Conservation (phyloP, 1,284 basidiomycete species). For the Trichosporon sp. region DNA sequence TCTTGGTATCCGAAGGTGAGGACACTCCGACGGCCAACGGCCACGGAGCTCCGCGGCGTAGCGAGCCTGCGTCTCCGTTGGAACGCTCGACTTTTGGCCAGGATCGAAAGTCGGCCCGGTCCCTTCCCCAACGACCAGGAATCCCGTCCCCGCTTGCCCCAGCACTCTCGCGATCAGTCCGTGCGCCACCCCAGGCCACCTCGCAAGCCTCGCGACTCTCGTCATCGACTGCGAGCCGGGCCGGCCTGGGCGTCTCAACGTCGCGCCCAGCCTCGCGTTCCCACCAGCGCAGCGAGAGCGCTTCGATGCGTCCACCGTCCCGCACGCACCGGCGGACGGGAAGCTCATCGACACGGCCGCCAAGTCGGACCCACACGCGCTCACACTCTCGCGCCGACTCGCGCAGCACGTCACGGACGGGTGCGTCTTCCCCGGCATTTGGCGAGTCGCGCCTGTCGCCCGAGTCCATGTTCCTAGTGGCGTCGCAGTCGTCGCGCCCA, state of each 20-base stretch:
- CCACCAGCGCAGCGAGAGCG: conserved; percentile 5
- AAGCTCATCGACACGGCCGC: conserved; percentile 6
- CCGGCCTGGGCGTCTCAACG: background rate
- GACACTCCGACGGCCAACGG: conserved; percentile 31
- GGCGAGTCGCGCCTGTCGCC: background rate
- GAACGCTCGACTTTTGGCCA: conserved; percentile 15
- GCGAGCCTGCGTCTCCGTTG: conserved; percentile 38
- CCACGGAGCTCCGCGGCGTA: conserved; percentile 1
- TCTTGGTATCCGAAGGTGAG: conserved; percentile 47
- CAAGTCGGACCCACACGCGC: background rate
- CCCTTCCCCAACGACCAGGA: conserved; percentile 46
- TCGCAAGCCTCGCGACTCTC: background rate
- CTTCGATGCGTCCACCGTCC: background rate
- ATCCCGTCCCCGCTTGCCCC: conserved; percentile 52
- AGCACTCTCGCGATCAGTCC: conserved; percentile 7
- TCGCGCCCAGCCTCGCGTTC: conserved; percentile 19
- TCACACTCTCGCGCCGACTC: background rate
- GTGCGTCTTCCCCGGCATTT: background rate
- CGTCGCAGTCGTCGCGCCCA: conserved; percentile 17
- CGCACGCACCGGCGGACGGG: conserved; percentile 9
- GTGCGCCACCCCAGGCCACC: background rate
- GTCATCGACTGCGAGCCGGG: conserved; percentile 7
- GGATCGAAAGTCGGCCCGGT: conserved; percentile 24
- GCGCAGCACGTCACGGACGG: background rate
- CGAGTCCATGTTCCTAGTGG: background rate